Conservation (phyloP, 352 stramenopile species). For the Phytopythium litorale region DNA sequence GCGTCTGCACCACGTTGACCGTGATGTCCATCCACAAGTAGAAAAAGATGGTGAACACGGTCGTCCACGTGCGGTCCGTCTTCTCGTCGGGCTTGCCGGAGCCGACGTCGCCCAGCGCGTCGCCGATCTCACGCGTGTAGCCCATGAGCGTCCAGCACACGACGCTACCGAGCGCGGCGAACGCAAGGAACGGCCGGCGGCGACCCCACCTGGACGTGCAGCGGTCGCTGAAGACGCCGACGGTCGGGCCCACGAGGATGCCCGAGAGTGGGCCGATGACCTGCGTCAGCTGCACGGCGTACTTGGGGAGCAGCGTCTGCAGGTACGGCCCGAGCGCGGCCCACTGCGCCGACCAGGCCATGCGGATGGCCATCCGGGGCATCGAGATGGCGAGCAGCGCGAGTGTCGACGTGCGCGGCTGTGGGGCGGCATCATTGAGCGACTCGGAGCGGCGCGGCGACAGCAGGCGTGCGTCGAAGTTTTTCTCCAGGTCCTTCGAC, state of each 20-base stretch:
- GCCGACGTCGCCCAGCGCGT: conserved; percentile 9
- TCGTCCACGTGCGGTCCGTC: conserved; percentile 42
- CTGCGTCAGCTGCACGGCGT: conserved; percentile 49
- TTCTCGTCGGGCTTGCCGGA: conserved; percentile 18
- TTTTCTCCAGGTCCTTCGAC: conserved; percentile 4
- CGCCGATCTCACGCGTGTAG: no score
- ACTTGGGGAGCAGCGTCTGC: conserved; percentile 36
- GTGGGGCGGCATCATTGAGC: conserved; percentile 8
- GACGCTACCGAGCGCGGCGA: conserved; percentile 24
- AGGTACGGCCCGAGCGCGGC: conserved; percentile 53
- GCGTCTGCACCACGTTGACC: conserved; percentile 48
- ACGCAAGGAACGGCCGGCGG: conserved; percentile 35
- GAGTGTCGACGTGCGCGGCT: conserved; percentile 17
- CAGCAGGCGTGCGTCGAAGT: not conserved
- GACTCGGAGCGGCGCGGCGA: not conserved
- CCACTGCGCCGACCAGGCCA: conserved; percentile 62
- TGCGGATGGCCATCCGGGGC: conserved; percentile 51
- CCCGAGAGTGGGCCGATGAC: conserved; percentile 44
- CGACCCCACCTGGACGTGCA: conserved; percentile 30
- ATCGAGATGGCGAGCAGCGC: conserved; percentile 45
- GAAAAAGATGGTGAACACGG: conserved; percentile 47
- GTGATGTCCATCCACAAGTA: conserved; percentile 67
- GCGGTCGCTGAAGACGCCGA: conserved; percentile 41
- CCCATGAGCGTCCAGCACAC: conserved; percentile 56
- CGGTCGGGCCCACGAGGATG: conserved; percentile 41